phyloP scores from a whole-genome alignment of 768 basidiomycete species.

The Psilocybe cubensis region DNA sequence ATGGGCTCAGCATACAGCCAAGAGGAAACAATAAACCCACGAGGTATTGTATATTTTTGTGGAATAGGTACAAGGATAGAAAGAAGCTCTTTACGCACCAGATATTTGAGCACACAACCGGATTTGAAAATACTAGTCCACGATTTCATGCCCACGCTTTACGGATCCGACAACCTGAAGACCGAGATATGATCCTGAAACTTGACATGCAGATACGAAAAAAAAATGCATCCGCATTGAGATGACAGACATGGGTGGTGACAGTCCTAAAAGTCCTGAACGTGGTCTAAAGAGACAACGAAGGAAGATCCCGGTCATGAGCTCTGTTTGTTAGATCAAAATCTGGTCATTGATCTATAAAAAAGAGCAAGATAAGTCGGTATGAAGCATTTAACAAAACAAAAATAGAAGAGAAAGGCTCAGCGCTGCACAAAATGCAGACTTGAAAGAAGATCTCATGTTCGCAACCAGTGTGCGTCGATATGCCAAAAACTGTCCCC shows the following conservation, averaged over 20 bases:
- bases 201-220: neutral
- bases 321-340: neutral
- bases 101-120: neutral
- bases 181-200: neutral
- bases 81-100: neutral
- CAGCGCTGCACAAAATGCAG: neutral
- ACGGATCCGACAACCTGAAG: neutral
- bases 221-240: neutral
- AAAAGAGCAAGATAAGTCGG: neutral
- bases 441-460: neutral
- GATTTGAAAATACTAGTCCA: neutral
- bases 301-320: neutral
- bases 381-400: neutral
- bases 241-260: too few species aligned
- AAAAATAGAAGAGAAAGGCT: neutral
- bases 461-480: neutral
- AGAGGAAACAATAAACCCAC: neutral
- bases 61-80: constrained; percentile 2
- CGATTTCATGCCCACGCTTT: neutral
- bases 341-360: neutral
- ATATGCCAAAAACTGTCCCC: neutral
- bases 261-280: too few species aligned
- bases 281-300: neutral
- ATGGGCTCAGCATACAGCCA: constrained; percentile 1
- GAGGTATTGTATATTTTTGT: neutral